These are phyloP conservation scores for Papiliotrema nemorosa DNA, from an alignment of 1,284 basidiomycete genomes.

Conservation along the genomic window DNA sequence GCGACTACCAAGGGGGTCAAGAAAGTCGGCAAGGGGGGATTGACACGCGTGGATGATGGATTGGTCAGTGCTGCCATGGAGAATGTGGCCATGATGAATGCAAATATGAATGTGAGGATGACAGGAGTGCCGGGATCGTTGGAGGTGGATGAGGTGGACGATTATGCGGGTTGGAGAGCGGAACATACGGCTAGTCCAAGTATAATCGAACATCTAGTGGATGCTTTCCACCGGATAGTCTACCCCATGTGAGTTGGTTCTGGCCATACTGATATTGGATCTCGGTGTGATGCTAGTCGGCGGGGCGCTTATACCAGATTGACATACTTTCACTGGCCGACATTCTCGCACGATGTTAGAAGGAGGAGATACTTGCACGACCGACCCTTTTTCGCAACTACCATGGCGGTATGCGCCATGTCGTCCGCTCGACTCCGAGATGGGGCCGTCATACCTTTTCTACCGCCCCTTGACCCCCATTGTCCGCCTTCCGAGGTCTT, in stretches of 20 bases:
- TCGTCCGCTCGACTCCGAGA: conserved; percentile 40
- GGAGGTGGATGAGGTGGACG: neutral
- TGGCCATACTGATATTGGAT: neutral
- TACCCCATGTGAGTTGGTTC: conserved; percentile 38
- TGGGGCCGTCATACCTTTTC: conserved; percentile 22
- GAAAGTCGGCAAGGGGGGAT: no score
- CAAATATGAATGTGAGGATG: neutral
- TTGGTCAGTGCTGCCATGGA: no score
- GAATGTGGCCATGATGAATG: neutral
- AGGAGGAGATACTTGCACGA: conserved; percentile 28
- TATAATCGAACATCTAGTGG: conserved; percentile 28
- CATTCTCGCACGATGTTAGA: conserved; percentile 26
- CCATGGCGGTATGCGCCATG: conserved; percentile 43
- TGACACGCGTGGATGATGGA: no score
- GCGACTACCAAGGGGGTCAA: no score
- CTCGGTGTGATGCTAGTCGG: neutral
- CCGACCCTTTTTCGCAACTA: conserved; percentile 32
- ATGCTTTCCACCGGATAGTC: conserved; percentile 30
- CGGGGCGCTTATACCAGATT: conserved; percentile 18
- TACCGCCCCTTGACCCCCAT: neutral
- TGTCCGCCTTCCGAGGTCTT: conserved; percentile 26
- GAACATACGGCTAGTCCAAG: conserved; percentile 22
- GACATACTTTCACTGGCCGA: conserved; percentile 46
- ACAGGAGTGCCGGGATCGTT: neutral
- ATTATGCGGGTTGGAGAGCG: conserved; percentile 27